A percentile compares a stretch with the other conserved stretches of the same genome.
Evolutionary conservation across 441 rosid species (phyloP).

Genomic region (Theobroma grandiflorum): DNA sequence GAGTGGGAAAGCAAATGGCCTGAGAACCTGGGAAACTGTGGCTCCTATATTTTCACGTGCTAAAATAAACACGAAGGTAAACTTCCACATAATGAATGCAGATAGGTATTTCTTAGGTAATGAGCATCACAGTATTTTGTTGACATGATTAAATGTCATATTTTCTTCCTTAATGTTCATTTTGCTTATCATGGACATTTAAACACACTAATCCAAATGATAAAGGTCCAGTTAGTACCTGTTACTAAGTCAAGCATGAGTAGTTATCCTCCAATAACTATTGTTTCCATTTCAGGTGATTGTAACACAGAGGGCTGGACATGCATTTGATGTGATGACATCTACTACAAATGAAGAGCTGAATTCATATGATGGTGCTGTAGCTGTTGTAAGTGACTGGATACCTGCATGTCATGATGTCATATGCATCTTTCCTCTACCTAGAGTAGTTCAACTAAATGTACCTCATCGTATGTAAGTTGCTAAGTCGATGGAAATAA

Average conservation of each 20-base stretch:
- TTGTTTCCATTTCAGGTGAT: constrained; percentile 63
- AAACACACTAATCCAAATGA: not conserved
- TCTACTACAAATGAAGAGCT: constrained; percentile 69
- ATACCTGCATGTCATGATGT: constrained; percentile 16
- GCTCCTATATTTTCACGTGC: constrained; percentile 77
- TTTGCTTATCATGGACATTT: not conserved
- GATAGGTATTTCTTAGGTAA: constrained; percentile 1
- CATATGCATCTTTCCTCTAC: not conserved
- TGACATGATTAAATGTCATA: not conserved
- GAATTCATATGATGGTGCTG: constrained; percentile 74
- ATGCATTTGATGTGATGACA: constrained; percentile 81
- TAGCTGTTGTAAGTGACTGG: constrained; percentile 77
- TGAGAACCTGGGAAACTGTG: constrained; percentile 78
- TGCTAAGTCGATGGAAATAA: constrained; percentile 4
- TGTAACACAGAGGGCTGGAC: constrained; percentile 86
- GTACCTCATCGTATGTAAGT: constrained; percentile 3
- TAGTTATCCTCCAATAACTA: not conserved
- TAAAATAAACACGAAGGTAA: constrained; percentile 76
- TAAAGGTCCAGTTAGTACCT: constrained; percentile 1
- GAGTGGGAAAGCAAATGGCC: constrained; percentile 86
- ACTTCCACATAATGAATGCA: constrained; percentile 9
- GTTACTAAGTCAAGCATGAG: not conserved
- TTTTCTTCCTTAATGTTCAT: not conserved
- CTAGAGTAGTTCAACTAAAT: constrained; percentile 1
- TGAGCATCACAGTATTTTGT: not conserved